These are phyloP conservation scores for Thielaviopsis musarum DNA, from an alignment of 2,329 filamentous ascomycete genomes.

Conservation along the genomic window DNA sequence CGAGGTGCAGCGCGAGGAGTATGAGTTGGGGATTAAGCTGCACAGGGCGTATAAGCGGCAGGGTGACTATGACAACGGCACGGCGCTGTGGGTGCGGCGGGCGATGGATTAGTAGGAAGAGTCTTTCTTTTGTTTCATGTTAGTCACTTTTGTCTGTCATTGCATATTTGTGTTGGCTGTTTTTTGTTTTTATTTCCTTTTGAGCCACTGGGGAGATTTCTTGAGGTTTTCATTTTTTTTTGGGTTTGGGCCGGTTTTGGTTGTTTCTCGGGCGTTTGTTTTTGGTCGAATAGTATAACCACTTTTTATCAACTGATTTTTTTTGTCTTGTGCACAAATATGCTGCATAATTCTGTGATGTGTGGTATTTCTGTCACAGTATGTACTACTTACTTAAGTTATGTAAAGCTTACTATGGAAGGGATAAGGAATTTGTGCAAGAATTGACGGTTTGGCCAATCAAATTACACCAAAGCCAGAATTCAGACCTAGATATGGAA, in stretches of 20 bases:
- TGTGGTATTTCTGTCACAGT: too few relatives aligned
- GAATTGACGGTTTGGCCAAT: neutral
- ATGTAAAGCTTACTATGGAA: too few relatives aligned
- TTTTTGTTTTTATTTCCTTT: too few relatives aligned
- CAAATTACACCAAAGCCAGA: neutral
- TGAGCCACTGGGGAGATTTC: too few relatives aligned
- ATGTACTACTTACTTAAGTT: too few relatives aligned
- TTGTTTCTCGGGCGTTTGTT: neutral
- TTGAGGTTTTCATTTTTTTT: neutral
- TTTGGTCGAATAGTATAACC: neutral
- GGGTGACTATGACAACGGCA: conserved; percentile 45
- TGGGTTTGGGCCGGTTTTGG: neutral
- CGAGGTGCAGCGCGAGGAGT: conserved; percentile 59
- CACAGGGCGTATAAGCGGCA: conserved; percentile 59
- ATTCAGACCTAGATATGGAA: neutral
- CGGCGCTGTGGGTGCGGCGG: conserved; percentile 56
- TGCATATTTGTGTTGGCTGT: too few relatives aligned
- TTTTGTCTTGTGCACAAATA: neutral
- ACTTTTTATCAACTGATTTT: neutral
- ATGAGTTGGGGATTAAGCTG: conserved; percentile 60
- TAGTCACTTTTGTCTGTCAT: too few relatives aligned
- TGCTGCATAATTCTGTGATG: too few relatives aligned
- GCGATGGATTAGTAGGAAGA: conserved; percentile 23
- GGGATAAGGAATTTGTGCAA: neutral
- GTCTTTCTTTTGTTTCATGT: too few relatives aligned